phyloP scores from a whole-genome alignment of 2,329 filamentous ascomycete genomes.

The Alternaria hordeiaustralica region DNA sequence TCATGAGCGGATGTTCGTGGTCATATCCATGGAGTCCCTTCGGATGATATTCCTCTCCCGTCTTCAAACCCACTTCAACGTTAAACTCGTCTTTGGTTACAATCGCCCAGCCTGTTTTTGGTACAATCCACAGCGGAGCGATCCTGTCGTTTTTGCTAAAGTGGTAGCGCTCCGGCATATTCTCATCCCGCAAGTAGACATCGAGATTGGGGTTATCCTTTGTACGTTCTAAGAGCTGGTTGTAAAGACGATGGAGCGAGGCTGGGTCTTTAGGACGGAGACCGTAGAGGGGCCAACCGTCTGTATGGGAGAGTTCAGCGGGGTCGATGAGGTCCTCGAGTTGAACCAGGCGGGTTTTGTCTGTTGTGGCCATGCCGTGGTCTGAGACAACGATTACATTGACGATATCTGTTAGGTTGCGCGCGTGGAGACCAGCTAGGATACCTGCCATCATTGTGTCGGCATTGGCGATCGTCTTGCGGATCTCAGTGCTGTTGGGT shows the following conservation, averaged over 20 bases:
- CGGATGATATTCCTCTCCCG: constrained; percentile 75
- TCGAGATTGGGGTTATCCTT: constrained; percentile 74
- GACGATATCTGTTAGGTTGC: constrained; percentile 87
- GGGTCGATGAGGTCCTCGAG: constrained; percentile 87
- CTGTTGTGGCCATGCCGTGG: constrained; percentile 97
- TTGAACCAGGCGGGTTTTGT: constrained; percentile 79
- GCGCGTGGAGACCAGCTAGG: constrained; percentile 75
- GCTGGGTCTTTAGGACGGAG: constrained; percentile 76
- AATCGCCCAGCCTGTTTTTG: constrained; percentile 91
- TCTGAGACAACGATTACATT: constrained; percentile 97
- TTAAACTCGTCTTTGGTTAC: constrained; percentile 82
- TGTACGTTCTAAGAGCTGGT: constrained; percentile 60
- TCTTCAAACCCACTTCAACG: constrained; percentile 69
- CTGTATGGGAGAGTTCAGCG: constrained; percentile 77
- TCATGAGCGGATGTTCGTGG: constrained; percentile 91
- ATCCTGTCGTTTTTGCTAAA: constrained; percentile 89
- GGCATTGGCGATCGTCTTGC: constrained; percentile 75
- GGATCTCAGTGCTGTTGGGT: constrained; percentile 93
- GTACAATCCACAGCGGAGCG: constrained; percentile 92
- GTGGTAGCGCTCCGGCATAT: constrained; percentile 94
- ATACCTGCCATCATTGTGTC: constrained; percentile 82
- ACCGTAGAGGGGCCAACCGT: constrained; percentile 94
- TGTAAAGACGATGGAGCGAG: constrained; percentile 72
- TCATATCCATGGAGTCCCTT: constrained; percentile 93
- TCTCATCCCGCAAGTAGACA: constrained; percentile 81